phyloP scores from a whole-genome alignment of 2,329 filamentous ascomycete species.

The Escovopsis sp. region DNA sequence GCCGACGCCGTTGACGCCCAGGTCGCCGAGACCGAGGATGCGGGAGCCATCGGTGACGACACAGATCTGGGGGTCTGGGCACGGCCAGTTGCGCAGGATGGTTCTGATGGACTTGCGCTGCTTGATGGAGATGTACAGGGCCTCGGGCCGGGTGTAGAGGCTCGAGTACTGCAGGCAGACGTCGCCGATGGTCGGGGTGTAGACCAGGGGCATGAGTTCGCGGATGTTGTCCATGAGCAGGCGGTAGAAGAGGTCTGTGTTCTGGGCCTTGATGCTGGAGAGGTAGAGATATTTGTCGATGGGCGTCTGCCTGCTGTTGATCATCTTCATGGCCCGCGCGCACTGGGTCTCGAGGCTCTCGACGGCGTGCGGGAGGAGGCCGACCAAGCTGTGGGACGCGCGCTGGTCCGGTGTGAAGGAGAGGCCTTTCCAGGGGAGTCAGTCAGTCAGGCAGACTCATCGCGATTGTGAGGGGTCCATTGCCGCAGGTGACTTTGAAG shows the following conservation, averaged over 20 bases:
- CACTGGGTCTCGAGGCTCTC: constrained; percentile 46
- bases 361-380: constrained; percentile 49
- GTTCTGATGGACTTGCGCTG: constrained; percentile 81
- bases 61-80: constrained; percentile 80
- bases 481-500: neutral
- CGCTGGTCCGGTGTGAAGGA: constrained; percentile 51
- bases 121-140: constrained; percentile 89
- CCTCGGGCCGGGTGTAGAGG: constrained; percentile 88
- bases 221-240: constrained; percentile 63
- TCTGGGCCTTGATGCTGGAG: constrained; percentile 58
- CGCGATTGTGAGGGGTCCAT: neutral
- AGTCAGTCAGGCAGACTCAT: neutral
- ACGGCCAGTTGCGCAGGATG: constrained; percentile 88
- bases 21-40: constrained; percentile 81
- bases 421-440: constrained; percentile 31
- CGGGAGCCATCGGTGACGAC: constrained; percentile 94
- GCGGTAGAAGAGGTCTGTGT: constrained; percentile 71
- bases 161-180: constrained; percentile 94
- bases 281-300: constrained; percentile 80
- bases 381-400: constrained; percentile 48
- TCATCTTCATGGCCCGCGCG: constrained; percentile 57
- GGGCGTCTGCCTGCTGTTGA: constrained; percentile 50
- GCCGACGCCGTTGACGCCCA: constrained; percentile 93
- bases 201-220: constrained; percentile 71
- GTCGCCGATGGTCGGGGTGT: constrained; percentile 85